A percentile compares a stretch with the other conserved stretches of the same genome.
Conservation (phyloP, 78 protist species). For the Dictyostelium firmibasis region DNA sequence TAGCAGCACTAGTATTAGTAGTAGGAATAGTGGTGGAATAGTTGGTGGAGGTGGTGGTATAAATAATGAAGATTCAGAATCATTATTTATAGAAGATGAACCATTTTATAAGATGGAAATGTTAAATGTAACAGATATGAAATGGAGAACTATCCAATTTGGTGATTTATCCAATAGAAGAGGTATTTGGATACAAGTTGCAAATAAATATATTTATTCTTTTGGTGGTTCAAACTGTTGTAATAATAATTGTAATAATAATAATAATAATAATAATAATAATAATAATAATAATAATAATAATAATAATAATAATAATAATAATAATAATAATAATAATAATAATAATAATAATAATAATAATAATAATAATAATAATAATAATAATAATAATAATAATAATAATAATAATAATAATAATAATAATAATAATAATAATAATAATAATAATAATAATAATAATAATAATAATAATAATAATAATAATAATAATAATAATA, state of each 20-base stretch:
- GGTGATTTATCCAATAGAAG: neutral
- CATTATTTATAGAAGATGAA: neutral
- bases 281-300: neutral
- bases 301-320: neutral
- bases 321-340: neutral
- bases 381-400: no score
- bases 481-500: slow-evolving; percentile 13
- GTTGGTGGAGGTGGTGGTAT: neutral
- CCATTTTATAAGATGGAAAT: slow-evolving; percentile 1
- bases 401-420: no score
- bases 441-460: no score
- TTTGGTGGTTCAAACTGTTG: neutral
- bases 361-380: slow-evolving; percentile 8
- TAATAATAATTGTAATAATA: neutral
- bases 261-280: neutral
- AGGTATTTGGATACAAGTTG: slow-evolving; percentile 27
- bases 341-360: neutral
- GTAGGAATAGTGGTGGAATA: neutral
- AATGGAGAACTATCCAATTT: slow-evolving; percentile 13
- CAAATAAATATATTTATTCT: slow-evolving; percentile 4
- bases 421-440: no score
- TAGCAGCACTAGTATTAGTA: neutral
- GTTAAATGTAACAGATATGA: slow-evolving; percentile 12
- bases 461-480: neutral
- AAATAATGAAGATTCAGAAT: neutral